Evolutionary conservation across 371 early-diverging fungal genomes (phyloP), one percentile per base, ranked within the genome.

Genomic region (Catenaria anguillulae): DNA sequence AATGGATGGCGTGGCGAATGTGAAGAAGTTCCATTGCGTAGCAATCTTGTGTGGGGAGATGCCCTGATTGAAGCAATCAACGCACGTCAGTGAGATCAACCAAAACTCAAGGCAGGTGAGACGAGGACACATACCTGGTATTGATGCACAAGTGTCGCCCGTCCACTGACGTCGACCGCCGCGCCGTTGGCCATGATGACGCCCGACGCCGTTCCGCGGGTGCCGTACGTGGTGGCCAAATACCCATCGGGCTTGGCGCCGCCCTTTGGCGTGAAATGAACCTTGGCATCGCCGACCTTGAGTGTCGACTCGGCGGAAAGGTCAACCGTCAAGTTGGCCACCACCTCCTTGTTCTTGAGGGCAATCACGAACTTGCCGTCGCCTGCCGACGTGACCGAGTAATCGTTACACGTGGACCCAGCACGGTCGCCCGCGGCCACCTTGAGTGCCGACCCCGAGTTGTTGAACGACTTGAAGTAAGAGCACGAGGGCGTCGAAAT

Each of bases 11-110:
- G 35, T 10, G 15, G n/a, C 8, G 36, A 58, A 58, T 12, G 58
- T 35, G 46, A 61, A 29, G 26, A 60, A 62, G 29, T 24, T 50
- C 52, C 52, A 50, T 23, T 50, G 52, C 52, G 52, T 19, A 31
- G 15, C 52, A 50, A 50, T 50, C 52, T 50, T 50, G 52, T 50
- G 52, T 13, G 52, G 52, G 13, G 52, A 8, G 10, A 50, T 29
- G 29, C 29, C 26, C 52, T 40, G 40, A 10, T 40, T n/a, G n/a
- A n/a, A n/a, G n/a, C n/a, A n/a, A n/a, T n/a, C n/a, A 40, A 40
- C 40, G 40, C 10, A 17, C 17, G 17, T 40, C 10, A 40, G 40
- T 40, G 5, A 40, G 40, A 5, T 40, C 40, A 17, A 40, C 5
- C 5, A 40, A 40, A 40, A n/a, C n/a, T n/a, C n/a, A n/a, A n/a